phyloP scores from a whole-genome alignment of 345 rosid genomes.

The Aethionema arabicum region DNA sequence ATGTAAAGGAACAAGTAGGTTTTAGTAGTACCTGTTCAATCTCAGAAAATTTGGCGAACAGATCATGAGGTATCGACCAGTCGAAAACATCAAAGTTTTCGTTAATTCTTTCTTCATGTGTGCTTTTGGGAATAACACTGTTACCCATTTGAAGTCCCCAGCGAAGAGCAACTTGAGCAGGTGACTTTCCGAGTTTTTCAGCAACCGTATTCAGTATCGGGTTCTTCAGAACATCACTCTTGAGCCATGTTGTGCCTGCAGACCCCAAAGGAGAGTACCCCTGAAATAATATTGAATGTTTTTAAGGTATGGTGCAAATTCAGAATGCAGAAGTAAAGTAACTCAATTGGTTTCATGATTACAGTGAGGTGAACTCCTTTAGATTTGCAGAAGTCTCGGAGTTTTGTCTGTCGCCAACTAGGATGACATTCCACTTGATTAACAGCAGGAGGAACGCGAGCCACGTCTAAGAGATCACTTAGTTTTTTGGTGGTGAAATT shows the following conservation, averaged over 20 bases:
- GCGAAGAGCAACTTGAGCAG: constrained; percentile 78
- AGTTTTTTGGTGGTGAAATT: constrained; percentile 84
- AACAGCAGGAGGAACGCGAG: constrained; percentile 79
- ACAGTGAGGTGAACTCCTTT: constrained; percentile 70
- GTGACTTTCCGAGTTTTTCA: constrained; percentile 59
- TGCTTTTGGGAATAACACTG: constrained; percentile 86
- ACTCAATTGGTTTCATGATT: constrained; percentile 8
- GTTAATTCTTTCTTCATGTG: constrained; percentile 59
- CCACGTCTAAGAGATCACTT: constrained; percentile 57
- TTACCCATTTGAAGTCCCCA: constrained; percentile 92
- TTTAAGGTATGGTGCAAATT: neutral
- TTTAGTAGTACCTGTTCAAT: constrained; percentile 52
- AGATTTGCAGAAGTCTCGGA: constrained; percentile 62
- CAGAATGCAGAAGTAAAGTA: neutral
- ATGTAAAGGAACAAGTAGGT: neutral
- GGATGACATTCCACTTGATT: constrained; percentile 90
- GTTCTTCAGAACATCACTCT: constrained; percentile 60
- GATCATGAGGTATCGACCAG: constrained; percentile 77
- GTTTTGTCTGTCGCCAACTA: constrained; percentile 67
- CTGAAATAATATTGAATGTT: constrained; percentile 27
- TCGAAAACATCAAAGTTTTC: constrained; percentile 64
- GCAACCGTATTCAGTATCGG: constrained; percentile 51
- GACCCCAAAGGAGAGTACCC: constrained; percentile 88
- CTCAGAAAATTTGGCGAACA: constrained; percentile 54
- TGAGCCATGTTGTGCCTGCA: constrained; percentile 66